Evolutionary conservation across 768 basidiomycete genomes (phyloP), one percentile per base, ranked within the genome.

Genomic region (Kwoniella sp.): DNA sequence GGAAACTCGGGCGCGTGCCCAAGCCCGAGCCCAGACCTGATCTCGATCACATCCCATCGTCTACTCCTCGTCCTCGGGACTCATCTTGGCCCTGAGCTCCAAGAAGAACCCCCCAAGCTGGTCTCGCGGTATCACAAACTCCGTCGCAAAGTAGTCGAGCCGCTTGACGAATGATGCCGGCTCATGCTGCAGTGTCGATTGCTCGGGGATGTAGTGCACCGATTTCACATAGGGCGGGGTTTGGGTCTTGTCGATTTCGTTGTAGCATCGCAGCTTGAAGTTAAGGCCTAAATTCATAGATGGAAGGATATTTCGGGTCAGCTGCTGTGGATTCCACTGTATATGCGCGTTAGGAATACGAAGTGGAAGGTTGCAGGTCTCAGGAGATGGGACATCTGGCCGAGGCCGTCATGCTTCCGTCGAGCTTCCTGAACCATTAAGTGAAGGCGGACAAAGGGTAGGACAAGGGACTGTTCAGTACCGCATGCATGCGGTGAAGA

Each of bases 231-330:
- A 61, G 31, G 52, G 59, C 45, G 63, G 37, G 22, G 48, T 57
- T 45, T 56, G 56, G n/a, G 58, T 47, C 7, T 61, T 60, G 54
- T 71, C 71, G 53, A 70, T 57, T 58, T 74, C 60, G 51, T 65
- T 75, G 65, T 64, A 80, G n/a, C 66, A 66, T 29, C 69, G 64
- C 1, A 78, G 70, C 55, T 74, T 74, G 74, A 77, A 80, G 37
- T 73, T 76, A 13, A 80, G 52, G 52, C 75, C 79, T 80, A 45
- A 15, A 17, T 22, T 17, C 8, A 20, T 48, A 5, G 17, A 20
- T 23, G 17, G 50, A 23, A 17, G 15, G 26, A 28, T 17, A 25
- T 28, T 9, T 51, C 26, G 11, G 41, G 5, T 11, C 15, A 45
- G 41, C 41, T n/a, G n/a, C n/a, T n/a, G n/a, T n/a, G n/a, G n/a